phyloP scores from a whole-genome alignment of 805 yeast genomes.

The Pichia cabralensis region DNA sequence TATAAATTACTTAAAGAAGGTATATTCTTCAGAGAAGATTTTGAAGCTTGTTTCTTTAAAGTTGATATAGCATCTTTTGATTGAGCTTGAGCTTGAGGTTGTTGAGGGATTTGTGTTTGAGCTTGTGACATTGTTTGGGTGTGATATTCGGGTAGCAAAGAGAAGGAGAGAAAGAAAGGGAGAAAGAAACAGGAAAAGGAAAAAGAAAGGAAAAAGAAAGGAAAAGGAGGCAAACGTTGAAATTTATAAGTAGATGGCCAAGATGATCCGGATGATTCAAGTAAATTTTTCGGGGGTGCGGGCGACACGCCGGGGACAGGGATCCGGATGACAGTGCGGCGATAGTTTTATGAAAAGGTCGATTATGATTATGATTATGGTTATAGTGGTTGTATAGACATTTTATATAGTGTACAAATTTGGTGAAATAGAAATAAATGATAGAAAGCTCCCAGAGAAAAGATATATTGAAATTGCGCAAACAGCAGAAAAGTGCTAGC shows the following conservation, averaged over 20 bases:
- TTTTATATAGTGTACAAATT: too few species aligned
- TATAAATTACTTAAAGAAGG: constrained; percentile 6
- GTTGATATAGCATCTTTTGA: constrained; percentile 3
- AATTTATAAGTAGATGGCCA: not conserved
- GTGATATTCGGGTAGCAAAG: not conserved
- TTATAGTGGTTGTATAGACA: too few species aligned
- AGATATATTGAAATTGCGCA: too few species aligned
- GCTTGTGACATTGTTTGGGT: constrained; percentile 3
- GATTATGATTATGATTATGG: too few species aligned
- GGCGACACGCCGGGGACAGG: not conserved
- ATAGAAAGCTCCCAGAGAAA: too few species aligned
- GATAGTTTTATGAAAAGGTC: too few species aligned
- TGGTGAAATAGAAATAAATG: too few species aligned
- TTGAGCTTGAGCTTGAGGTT: too few species aligned
- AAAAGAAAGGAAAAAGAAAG: not conserved
- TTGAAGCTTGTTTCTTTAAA: not conserved
- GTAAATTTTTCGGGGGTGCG: too few species aligned
- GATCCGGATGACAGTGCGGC: too few species aligned
- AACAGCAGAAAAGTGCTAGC: too few species aligned
- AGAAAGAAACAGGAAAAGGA: not conserved
- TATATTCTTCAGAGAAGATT: not conserved
- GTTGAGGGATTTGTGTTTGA: not conserved
- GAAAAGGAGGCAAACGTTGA: not conserved
- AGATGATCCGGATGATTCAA: too few species aligned
- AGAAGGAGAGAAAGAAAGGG: not conserved